These are phyloP conservation scores for Echeveria elegans DNA, from an alignment of 164 flowering plant species.

Conservation along the genomic window DNA sequence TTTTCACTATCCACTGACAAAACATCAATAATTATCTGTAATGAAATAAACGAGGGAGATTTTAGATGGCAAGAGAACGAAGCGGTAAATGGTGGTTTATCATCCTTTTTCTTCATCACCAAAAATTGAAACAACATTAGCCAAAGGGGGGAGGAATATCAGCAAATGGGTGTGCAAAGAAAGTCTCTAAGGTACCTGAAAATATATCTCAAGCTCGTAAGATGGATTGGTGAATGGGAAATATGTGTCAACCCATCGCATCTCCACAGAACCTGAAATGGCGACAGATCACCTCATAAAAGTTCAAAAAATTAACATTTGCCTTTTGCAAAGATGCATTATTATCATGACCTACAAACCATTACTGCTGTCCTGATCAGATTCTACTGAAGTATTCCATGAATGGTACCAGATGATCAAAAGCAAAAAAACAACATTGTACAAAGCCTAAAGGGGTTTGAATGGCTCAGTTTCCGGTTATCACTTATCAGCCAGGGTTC, in stretches of 20 bases:
- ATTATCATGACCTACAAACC: neutral
- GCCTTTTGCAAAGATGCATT: neutral
- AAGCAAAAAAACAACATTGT: neutral
- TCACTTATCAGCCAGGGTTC: neutral
- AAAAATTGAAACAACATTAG: no score
- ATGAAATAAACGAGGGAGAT: neutral
- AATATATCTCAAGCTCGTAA: constrained; percentile 91
- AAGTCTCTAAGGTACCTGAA: constrained; percentile 45
- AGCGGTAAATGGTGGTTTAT: no score
- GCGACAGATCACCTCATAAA: constrained; percentile 8
- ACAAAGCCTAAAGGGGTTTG: neutral
- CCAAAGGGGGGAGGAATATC: no score
- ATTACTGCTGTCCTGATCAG: neutral
- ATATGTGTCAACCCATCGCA: neutral
- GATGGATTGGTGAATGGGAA: constrained; percentile 58
- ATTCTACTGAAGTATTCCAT: neutral
- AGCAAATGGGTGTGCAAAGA: no score
- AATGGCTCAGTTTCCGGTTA: neutral
- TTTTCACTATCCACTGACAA: neutral
- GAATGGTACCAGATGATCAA: neutral
- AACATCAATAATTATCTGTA: neutral
- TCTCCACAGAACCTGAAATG: constrained; percentile 3
- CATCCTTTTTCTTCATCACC: no score
- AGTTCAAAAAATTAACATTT: neutral
- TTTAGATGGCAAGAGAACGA: neutral